These are phyloP conservation scores for Blastocystis sp. DNA, from an alignment of 352 stramenopile species.

Conservation along the genomic window DNA sequence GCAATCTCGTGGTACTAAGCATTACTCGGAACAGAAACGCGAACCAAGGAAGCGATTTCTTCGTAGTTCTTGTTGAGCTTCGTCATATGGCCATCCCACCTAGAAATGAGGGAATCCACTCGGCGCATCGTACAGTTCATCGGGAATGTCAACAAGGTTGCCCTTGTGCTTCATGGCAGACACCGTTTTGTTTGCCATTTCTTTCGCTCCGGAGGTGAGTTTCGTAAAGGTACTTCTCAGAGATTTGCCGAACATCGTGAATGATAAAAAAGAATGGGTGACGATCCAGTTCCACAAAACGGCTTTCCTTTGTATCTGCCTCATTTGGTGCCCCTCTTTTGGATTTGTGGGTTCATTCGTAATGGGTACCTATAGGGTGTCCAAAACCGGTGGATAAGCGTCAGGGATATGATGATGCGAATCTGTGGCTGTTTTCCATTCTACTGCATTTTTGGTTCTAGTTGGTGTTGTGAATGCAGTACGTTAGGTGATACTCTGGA, in stretches of 20 bases:
- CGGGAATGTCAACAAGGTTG: slow-evolving; percentile 53
- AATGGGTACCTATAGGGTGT: too few species aligned
- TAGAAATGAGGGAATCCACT: not conserved
- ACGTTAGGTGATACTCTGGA: too few species aligned
- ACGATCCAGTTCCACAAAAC: too few species aligned
- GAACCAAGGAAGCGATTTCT: slow-evolving; percentile 3
- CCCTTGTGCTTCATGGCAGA: slow-evolving; percentile 59
- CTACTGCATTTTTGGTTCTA: too few species aligned
- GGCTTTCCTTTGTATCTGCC: too few species aligned
- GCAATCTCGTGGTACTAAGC: not conserved
- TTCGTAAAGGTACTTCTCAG: slow-evolving; percentile 58
- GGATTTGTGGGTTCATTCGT: too few species aligned
- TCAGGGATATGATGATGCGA: too few species aligned
- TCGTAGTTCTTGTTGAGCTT: slow-evolving; percentile 53
- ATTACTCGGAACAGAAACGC: not conserved
- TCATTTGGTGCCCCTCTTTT: too few species aligned
- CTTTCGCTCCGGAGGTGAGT: slow-evolving; percentile 38
- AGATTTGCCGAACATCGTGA: slow-evolving; percentile 47
- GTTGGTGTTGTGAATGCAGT: too few species aligned
- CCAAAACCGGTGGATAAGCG: too few species aligned
- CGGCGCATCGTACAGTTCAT: slow-evolving; percentile 11
- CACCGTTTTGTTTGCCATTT: slow-evolving; percentile 42
- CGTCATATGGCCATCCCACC: slow-evolving; percentile 27
- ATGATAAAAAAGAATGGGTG: slow-evolving; percentile 15
- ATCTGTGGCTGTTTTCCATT: too few species aligned